Base-by-base conservation (phyloP, 129 eudicot genomes). In the Glebionis coronaria region DNA sequence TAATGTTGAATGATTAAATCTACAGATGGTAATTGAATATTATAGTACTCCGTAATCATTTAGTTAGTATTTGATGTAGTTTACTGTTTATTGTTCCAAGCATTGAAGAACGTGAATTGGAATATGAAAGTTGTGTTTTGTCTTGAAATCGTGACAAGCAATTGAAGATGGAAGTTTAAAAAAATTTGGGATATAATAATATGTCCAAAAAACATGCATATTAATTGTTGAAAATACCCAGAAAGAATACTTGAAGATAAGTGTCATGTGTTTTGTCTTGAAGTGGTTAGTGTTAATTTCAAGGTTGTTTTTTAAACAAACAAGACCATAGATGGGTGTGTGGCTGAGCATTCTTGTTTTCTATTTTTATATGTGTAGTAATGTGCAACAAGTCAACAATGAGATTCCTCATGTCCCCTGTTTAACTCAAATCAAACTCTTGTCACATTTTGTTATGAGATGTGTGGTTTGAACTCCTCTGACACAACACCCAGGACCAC, bases 201-300 rank as follows among this genome's bases (percentile, higher is more conserved):
- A 69, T 42, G 56, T 58, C 75, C 75, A 70, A 58, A 66, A 70
- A 70, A 69, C 65, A n/a, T 56, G 65, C 45, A 56, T 57, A 59
- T 69, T 55, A 60, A 45, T 70, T 35, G 42, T 57, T 70, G 65
- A 70, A 47, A 57, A 28, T 15, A 44, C 54, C 56, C 18, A 29
- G 27, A 52, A 67, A 9, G 56, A 46, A 69, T 69, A 42, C 64
- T 19, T 69, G 29, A 45, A 47, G 50, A 45, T 51, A 61, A 12
- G 49, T 59, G 57, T 71, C 20, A 70, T 57, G 74, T 56, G 57
- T 70, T 70, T 57, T 67, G 72, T 67, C 72, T 67, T 67, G 62
- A 35, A 52, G 52, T 67, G 38, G 62, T 52, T 71, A n/a, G 60
- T 60, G 75, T 31, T 29, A 47, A 23, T 59, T 70, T 10, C 75